phyloP scores from a whole-genome alignment of 495 filamentous ascomycete genomes.

The Neurospora sp. region DNA sequence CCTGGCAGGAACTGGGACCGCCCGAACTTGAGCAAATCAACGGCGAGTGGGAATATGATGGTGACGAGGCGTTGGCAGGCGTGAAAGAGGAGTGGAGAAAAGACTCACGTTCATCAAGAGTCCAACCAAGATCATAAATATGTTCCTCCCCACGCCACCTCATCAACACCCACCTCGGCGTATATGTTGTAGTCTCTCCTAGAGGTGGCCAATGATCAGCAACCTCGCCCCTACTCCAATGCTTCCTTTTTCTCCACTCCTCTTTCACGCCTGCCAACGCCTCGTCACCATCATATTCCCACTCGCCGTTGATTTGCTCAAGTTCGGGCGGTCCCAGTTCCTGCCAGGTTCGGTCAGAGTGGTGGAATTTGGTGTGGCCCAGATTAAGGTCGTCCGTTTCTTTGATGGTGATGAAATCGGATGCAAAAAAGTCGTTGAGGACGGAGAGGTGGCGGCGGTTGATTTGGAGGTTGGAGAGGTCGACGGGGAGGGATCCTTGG shows the following conservation, averaged over 20 bases:
- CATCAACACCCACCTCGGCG: not conserved
- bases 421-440: not conserved
- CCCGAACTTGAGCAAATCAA: too few species aligned
- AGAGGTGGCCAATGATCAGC: not conserved
- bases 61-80: too few species aligned
- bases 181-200: not conserved
- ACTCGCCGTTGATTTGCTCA: not conserved
- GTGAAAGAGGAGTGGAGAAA: too few species aligned
- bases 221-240: not conserved
- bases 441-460: not conserved
- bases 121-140: not conserved
- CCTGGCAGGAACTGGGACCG: too few species aligned
- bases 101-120: not conserved
- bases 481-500: not conserved
- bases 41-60: too few species aligned
- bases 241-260: not conserved
- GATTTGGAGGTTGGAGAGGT: not conserved
- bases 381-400: not conserved
- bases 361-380: not conserved
- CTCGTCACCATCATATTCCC: not conserved
- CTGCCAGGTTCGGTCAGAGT: not conserved
- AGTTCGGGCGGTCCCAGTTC: not conserved
- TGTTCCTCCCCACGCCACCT: not conserved
- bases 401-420: not conserved
- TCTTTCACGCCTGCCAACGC: not conserved